Percentiles rank a stretch among this genome's conserved stretches.
These are phyloP conservation scores for Yamadazyma paraphyllophila DNA, from an alignment of 805 yeast species.

Conservation along the genomic window DNA sequence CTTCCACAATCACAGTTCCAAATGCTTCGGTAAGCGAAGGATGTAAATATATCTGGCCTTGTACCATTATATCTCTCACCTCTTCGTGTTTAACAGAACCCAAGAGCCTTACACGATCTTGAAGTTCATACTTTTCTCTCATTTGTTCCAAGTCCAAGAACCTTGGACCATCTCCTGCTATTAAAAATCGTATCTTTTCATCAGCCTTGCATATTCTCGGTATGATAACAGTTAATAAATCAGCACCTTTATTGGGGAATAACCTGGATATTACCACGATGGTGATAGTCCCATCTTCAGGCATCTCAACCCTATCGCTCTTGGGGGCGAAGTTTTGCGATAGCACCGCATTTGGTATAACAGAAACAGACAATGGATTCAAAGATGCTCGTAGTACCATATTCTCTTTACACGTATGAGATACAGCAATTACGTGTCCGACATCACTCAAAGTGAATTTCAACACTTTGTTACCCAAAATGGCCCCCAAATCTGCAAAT, in stretches of 20 bases:
- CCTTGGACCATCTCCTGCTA: conserved; percentile 98
- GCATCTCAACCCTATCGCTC: not conserved
- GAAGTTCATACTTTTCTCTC: conserved; percentile 82
- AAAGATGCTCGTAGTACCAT: conserved; percentile 84
- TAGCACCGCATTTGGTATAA: conserved; percentile 94
- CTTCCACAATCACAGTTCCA: conserved; percentile 96
- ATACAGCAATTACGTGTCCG: conserved; percentile 94
- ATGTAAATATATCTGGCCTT: conserved; percentile 91
- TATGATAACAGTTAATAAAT: conserved; percentile 74
- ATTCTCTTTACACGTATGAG: conserved; percentile 94
- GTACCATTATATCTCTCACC: conserved; percentile 88
- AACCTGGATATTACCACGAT: conserved; percentile 88
- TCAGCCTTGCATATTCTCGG: conserved; percentile 73
- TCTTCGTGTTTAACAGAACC: conserved; percentile 91
- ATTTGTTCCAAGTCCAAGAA: conserved; percentile 92
- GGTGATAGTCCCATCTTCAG: conserved; percentile 46
- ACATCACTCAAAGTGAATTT: conserved; percentile 82
- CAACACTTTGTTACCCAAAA: conserved; percentile 80
- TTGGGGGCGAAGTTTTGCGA: conserved; percentile 61
- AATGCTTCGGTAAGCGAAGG: conserved; percentile 96
- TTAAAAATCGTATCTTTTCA: conserved; percentile 67
- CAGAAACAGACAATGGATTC: conserved; percentile 76
- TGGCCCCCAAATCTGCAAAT: conserved; percentile 79
- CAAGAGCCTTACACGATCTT: conserved; percentile 79
- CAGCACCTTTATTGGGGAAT: conserved; percentile 97